Evolutionary conservation across 169 alveolate genomes (phyloP).

Genomic region (Fabrea salina): DNA sequence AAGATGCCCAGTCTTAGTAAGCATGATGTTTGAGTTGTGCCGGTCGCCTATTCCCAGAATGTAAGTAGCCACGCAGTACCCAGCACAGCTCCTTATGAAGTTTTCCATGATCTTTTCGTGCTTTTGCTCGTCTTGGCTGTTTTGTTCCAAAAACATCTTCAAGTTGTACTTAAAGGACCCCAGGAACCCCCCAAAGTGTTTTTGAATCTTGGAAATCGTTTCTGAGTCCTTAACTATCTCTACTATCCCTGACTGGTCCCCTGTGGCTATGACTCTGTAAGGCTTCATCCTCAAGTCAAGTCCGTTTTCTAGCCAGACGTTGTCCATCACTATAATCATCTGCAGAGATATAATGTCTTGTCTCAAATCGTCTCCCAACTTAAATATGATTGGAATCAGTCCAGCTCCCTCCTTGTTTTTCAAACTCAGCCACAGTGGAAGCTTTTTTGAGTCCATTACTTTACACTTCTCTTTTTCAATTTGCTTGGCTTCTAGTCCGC

Average conservation of each 20-base stretch:
- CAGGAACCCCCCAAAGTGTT: slow-evolving; percentile 55
- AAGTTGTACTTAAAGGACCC: slow-evolving; percentile 64
- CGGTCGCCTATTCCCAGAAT: slow-evolving; percentile 85
- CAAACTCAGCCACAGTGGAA: slow-evolving; percentile 71
- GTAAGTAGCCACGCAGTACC: slow-evolving; percentile 84
- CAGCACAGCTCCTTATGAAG: slow-evolving; percentile 78
- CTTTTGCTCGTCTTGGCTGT: slow-evolving; percentile 35
- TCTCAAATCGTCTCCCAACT: slow-evolving; percentile 85
- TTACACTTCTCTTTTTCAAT: slow-evolving; percentile 46
- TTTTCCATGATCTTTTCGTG: slow-evolving; percentile 54
- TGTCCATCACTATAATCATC: slow-evolving; percentile 80
- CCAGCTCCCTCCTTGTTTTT: slow-evolving; percentile 58
- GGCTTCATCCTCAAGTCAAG: slow-evolving; percentile 79
- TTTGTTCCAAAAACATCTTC: slow-evolving; percentile 49
- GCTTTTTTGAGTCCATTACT: slow-evolving; percentile 73
- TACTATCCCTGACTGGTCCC: slow-evolving; percentile 71
- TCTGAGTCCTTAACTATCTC: slow-evolving; percentile 75
- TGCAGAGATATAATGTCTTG: slow-evolving; percentile 81
- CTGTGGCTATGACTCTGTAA: slow-evolving; percentile 80
- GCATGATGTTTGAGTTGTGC: slow-evolving; percentile 85
- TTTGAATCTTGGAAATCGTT: slow-evolving; percentile 73
- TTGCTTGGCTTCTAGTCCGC: slow-evolving; percentile 53
- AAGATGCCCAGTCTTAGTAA: slow-evolving; percentile 75
- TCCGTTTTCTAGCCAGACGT: slow-evolving; percentile 78
- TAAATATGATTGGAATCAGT: slow-evolving; percentile 61